A percentile compares a stretch with the other conserved stretches of the same genome.
phyloP scores from a whole-genome alignment of 2,329 filamentous ascomycete species.

The Ophiostoma himal-ulmi region DNA sequence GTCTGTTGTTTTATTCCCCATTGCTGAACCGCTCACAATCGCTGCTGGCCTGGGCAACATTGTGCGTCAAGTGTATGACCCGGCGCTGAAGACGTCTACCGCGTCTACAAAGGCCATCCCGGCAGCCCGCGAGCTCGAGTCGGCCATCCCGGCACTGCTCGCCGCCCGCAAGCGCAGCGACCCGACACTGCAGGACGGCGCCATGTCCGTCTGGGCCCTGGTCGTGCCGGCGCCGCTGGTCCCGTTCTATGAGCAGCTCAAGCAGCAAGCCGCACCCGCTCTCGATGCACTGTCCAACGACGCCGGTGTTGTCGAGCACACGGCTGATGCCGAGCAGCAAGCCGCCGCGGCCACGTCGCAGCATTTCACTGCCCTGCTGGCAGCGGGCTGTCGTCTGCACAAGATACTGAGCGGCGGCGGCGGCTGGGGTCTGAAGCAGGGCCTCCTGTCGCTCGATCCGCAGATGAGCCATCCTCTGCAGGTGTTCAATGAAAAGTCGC shows the following conservation, averaged over 20 bases:
- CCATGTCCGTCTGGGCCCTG: conserved; percentile 67
- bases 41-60: conserved; percentile 71
- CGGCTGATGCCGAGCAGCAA: conserved; percentile 29
- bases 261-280: conserved; percentile 23
- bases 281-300: conserved; percentile 12
- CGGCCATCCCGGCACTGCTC: conserved; percentile 42
- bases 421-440: conserved; percentile 77
- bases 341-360: conserved; percentile 29
- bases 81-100: conserved; percentile 20
- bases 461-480: conserved; percentile 48
- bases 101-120: conserved; percentile 39
- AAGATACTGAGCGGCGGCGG: conserved; percentile 67
- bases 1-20: conserved; percentile 49
- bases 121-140: conserved; percentile 67
- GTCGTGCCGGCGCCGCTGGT: conserved; percentile 44
- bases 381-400: conserved; percentile 42
- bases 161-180: conserved; percentile 16
- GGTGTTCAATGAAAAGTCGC: conserved; percentile 22
- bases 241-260: conserved; percentile 27
- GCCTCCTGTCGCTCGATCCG: conserved; percentile 71
- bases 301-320: conserved; percentile 18
- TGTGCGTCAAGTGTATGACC: conserved; percentile 54
- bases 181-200: conserved; percentile 30
- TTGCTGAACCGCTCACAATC: conserved; percentile 59
- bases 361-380: conserved; percentile 35